Evolutionary conservation across 2,329 filamentous ascomycete species (phyloP).

Genomic region (Hirsutella thompsonii): DNA sequence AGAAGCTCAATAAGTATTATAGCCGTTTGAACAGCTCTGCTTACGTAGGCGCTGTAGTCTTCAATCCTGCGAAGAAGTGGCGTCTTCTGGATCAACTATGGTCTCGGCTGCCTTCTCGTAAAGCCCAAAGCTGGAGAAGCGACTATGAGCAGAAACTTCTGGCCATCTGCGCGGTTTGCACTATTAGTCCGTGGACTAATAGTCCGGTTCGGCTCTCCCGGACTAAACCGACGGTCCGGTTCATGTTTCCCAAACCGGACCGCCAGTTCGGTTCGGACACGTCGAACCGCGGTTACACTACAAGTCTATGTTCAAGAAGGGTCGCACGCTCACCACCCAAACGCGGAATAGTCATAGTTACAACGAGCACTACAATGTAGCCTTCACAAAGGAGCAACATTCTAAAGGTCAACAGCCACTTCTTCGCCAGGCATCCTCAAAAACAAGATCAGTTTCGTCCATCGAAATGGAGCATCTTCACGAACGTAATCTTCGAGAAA

Average conservation of each 20-base stretch:
- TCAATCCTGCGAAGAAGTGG: constrained; percentile 3
- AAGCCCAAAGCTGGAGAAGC: constrained; percentile 1
- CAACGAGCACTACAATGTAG: too few relatives aligned
- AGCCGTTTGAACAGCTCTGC: neutral
- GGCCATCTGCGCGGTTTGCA: too few relatives aligned
- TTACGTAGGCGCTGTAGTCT: constrained; percentile 2
- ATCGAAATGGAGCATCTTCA: too few relatives aligned
- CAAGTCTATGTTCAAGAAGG: neutral
- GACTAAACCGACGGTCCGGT: too few relatives aligned
- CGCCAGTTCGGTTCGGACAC: neutral
- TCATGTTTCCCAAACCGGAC: neutral
- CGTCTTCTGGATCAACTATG: constrained; percentile 1
- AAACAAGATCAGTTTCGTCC: too few relatives aligned
- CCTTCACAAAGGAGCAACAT: too few relatives aligned
- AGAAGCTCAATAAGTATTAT: constrained; percentile 3
- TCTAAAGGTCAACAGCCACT: too few relatives aligned
- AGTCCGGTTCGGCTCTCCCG: neutral
- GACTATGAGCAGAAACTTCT: neutral
- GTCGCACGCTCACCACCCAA: too few relatives aligned
- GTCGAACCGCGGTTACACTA: neutral
- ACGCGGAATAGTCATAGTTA: too few relatives aligned
- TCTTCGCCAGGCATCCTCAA: too few relatives aligned
- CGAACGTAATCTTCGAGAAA: too few relatives aligned
- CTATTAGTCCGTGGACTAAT: neutral
- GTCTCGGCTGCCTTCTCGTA: constrained; percentile 1